Percentiles rank a stretch among this genome's conserved stretches.
phyloP scores from a whole-genome alignment of 148 eudicot species.

The Silene uniflora region DNA sequence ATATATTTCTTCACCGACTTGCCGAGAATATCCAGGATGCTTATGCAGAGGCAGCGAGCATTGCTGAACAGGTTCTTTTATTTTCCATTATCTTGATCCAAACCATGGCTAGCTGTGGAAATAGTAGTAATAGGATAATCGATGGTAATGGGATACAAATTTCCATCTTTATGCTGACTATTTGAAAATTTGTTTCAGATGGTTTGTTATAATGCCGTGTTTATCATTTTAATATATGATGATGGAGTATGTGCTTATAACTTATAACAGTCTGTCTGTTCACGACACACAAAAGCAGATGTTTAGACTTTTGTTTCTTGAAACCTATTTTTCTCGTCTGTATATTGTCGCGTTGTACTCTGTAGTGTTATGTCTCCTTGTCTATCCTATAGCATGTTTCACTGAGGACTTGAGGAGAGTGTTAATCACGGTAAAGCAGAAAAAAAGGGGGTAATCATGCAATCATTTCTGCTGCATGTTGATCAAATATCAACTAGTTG shows the following conservation, averaged over 20 bases:
- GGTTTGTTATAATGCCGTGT: neutral
- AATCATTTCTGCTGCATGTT: too few species aligned
- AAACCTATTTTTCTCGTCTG: neutral
- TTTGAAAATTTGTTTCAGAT: neutral
- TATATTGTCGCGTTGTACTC: neutral
- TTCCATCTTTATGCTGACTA: neutral
- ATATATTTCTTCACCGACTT: conserved; percentile 95
- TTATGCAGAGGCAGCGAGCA: conserved; percentile 99
- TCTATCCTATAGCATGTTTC: neutral
- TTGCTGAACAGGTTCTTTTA: conserved; percentile 89
- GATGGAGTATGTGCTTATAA: neutral
- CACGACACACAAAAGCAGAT: neutral
- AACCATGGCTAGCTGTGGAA: neutral
- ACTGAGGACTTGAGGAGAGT: neutral
- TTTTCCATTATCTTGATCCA: neutral
- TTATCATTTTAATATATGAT: too few species aligned
- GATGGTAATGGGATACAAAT: neutral
- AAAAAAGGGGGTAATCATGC: too few species aligned
- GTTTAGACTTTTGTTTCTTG: neutral
- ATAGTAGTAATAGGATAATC: conserved; percentile 5
- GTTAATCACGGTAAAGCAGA: too few species aligned
- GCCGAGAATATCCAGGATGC: conserved; percentile 99
- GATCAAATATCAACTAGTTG: too few species aligned
- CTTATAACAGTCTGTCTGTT: too few species aligned
- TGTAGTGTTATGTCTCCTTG: neutral